Evolutionary conservation across 495 filamentous ascomycete genomes (phyloP), one percentile per base, ranked within the genome.

Genomic region (Lepraria neglecta): DNA sequence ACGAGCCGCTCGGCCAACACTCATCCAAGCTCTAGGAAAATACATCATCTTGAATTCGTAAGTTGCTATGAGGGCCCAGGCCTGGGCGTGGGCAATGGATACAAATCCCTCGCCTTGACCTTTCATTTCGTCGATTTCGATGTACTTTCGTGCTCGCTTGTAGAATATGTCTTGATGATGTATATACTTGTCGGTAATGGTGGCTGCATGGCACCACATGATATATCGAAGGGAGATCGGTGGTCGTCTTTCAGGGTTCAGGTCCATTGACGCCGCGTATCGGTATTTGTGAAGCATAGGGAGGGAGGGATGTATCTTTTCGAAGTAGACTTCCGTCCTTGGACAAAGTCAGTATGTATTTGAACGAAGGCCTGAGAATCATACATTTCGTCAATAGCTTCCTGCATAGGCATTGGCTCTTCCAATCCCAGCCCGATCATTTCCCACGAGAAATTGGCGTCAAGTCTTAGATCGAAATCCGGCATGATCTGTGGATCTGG

Each of bases 11-110:
- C 89, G 81, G 17, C 92, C 95, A 11, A 87, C 84, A 59, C 88
- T 96, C 73, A 97, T 81, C 94, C 94, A 99, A 4, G 95, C 95
- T 45, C 95, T 78, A 3, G 94, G 94, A 65, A 99, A 99, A 71
- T 89, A 95, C 89, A 99, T 97, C 81, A 89, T 87, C 73, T 91
- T 95, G 71, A 97, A 97, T 70, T 99, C 94, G 67, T 95, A 97
- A 0, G 80, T 82, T 4, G 84, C 80, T 55, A 95, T 81, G 5
- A 99, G 75, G 11, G 85, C 74, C 82, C 95, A 94, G 3, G 89
- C 81, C 72, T 97, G 95, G 42, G 84, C 84, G 67, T 94, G 85
- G 28, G 84, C 87, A 24, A 96, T 76, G 12, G 85, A 89, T 59
- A 97, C 87, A 64, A 91, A 86, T 52, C 82, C 79, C 71, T 97